phyloP scores from a whole-genome alignment of 257 asterid species.

The Datura wrightii region DNA sequence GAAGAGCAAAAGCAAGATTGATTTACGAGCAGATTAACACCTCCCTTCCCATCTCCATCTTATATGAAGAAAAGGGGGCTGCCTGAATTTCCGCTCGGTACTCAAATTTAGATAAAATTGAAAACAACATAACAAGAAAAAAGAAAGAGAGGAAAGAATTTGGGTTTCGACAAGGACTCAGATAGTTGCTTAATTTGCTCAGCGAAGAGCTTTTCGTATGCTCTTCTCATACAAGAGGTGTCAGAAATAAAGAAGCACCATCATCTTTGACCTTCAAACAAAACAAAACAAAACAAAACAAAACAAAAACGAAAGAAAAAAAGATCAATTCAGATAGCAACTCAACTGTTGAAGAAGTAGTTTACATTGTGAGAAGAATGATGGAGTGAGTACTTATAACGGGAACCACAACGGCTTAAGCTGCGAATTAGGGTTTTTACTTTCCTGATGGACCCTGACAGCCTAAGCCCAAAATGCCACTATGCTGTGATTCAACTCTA shows the following conservation, averaged over 20 bases:
- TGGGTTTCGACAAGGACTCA: conserved; percentile 43
- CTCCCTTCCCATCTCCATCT: conserved; percentile 46
- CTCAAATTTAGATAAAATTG: too few species aligned
- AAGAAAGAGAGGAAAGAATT: not conserved
- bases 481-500: not conserved
- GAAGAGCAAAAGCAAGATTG: conserved; percentile 62
- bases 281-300: not conserved
- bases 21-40: conserved; percentile 67
- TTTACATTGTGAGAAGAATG: not conserved
- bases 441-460: not conserved
- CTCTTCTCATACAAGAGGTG: conserved; percentile 96
- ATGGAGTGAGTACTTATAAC: not conserved
- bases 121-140: not conserved
- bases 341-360: not conserved
- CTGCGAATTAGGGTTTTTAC: conserved; percentile 11
- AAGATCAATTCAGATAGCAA: not conserved
- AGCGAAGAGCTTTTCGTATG: conserved; percentile 51
- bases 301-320: not conserved
- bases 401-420: not conserved
- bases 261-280: too few species aligned
- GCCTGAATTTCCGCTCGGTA: conserved; percentile 77
- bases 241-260: conserved; percentile 66
- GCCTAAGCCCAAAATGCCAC: not conserved
- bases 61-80: conserved; percentile 53
- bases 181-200: conserved; percentile 86